Evolutionary conservation across 2,329 filamentous ascomycete species (phyloP).

Genomic region (Alternaria arbusti): DNA sequence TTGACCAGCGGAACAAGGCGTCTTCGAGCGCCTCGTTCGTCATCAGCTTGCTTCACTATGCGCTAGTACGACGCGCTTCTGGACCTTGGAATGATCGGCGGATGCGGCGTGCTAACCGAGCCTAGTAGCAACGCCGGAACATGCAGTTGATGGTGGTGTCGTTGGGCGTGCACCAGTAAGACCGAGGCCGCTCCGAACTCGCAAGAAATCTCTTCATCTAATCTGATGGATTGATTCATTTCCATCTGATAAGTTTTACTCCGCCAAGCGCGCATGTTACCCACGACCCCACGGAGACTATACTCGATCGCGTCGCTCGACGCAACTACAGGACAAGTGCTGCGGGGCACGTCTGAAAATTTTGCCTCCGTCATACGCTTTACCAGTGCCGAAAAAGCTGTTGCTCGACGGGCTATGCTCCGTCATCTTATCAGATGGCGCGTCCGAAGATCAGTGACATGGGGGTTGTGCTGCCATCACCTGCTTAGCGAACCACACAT

Average conservation of each 20-base stretch:
- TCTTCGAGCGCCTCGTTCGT: slow-evolving; percentile 32
- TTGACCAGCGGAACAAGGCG: neutral
- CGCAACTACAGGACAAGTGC: slow-evolving; percentile 24
- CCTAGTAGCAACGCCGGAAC: slow-evolving; percentile 28
- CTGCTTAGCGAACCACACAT: slow-evolving; percentile 20
- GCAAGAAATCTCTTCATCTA: slow-evolving; percentile 18
- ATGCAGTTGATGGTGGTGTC: slow-evolving; percentile 21
- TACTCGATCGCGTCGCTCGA: slow-evolving; percentile 10
- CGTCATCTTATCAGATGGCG: slow-evolving; percentile 41
- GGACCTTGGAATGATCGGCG: slow-evolving; percentile 17
- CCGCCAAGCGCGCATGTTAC: slow-evolving; percentile 20
- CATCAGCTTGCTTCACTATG: slow-evolving; percentile 20
- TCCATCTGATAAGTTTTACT: slow-evolving; percentile 34
- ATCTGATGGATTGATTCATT: slow-evolving; percentile 24
- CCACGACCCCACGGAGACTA: slow-evolving; percentile 27
- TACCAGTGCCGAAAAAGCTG: slow-evolving; percentile 26
- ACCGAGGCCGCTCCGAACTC: slow-evolving; percentile 30
- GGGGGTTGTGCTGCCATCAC: slow-evolving; percentile 5
- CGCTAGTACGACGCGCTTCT: slow-evolving; percentile 19
- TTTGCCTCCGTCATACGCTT: slow-evolving; percentile 38
- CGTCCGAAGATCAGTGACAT: slow-evolving; percentile 26
- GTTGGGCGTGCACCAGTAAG: slow-evolving; percentile 10
- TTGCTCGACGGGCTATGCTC: slow-evolving; percentile 14
- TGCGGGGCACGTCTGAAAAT: slow-evolving; percentile 36
- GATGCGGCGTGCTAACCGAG: slow-evolving; percentile 25